A percentile compares a stretch with the other conserved stretches of the same genome.
Conservation (phyloP, 202 grass and related monocot genomes). For the Elaeis oleifera region DNA sequence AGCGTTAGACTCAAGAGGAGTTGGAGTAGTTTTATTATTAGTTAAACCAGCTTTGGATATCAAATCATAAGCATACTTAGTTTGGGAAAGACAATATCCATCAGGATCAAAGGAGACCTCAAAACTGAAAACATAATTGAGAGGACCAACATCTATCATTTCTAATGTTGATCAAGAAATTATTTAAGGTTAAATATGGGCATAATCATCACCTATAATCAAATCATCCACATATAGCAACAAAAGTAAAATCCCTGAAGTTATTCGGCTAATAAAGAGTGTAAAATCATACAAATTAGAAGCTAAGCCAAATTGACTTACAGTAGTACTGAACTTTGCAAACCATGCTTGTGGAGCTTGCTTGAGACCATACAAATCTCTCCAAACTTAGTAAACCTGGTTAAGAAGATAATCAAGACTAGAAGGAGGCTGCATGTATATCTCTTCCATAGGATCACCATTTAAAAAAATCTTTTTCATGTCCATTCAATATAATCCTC, state of each 20-base stretch:
- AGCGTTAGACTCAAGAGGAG: neutral
- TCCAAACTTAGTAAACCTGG: neutral
- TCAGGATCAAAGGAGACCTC: neutral
- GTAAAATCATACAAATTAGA: neutral
- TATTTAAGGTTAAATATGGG: neutral
- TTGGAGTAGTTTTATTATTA: neutral
- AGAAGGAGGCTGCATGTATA: slow-evolving; percentile 9
- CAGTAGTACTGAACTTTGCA: neutral
- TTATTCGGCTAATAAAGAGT: neutral
- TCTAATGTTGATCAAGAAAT: neutral
- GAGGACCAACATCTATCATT: neutral
- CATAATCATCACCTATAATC: neutral
- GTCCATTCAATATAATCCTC: neutral
- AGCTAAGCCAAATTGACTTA: neutral
- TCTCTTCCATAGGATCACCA: neutral
- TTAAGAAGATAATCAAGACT: neutral
- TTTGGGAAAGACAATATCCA: neutral
- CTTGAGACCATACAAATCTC: slow-evolving; percentile 15
- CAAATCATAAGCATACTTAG: neutral
- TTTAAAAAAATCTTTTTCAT: slow-evolving; percentile 1
- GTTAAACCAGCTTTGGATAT: neutral
- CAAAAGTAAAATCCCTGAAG: neutral
- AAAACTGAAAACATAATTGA: slow-evolving; percentile 5
- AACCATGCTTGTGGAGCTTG: slow-evolving; percentile 11
- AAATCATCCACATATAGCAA: slow-evolving; percentile 14